Base-by-base conservation (phyloP, 768 basidiomycete genomes). In the Crepidotus variabilis region DNA sequence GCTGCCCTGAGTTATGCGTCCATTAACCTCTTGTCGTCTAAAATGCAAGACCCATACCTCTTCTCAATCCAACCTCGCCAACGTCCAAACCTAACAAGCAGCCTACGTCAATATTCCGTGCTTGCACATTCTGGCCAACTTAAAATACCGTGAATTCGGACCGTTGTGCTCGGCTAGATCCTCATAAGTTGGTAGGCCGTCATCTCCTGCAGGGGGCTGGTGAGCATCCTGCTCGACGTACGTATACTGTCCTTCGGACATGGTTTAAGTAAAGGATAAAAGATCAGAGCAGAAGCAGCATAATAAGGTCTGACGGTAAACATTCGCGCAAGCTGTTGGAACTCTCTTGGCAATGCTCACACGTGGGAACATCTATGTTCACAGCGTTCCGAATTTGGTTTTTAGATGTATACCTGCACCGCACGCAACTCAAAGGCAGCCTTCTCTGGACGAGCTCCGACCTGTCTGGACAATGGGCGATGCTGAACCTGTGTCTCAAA, bases 1-100 rank as follows among this genome's bases (percentile, higher is more conserved):
- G 90, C 90, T 14, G 92, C 92, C 70, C 91, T 93, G 61, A 47
- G 21, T 22, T 54, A 28, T 54, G 36, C 56, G 33, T 51, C 36
- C 21, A 48, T 51, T n/a, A 34, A n/a, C 55, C 28, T 28, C 21
- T 50, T 7, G 52, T 5, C 23, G n/a, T 14, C 36, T 57, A 43
- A 53, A 43, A 49, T n/a, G 39, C 34, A 34, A 59, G n/a, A n/a
- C n/a, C n/a, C 72, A 50, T 60, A 87, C 90, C 91, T 80, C 70
- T 93, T 94, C 74, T 94, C 91, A 55, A 94, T 88, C 91, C 91
- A 94, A 6, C 85, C 83, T 66, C 79, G 82, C 91, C 91, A 94
- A 56, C 91, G 77, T 18, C 91, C 91, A 63, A 93, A 93, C 64
- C 91, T 93, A 62, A 18, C 46, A 35, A 18, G 16, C 9, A 4